Evolutionary conservation across 1,284 basidiomycete genomes (phyloP).

Genomic region (Inonotus hispidus): DNA sequence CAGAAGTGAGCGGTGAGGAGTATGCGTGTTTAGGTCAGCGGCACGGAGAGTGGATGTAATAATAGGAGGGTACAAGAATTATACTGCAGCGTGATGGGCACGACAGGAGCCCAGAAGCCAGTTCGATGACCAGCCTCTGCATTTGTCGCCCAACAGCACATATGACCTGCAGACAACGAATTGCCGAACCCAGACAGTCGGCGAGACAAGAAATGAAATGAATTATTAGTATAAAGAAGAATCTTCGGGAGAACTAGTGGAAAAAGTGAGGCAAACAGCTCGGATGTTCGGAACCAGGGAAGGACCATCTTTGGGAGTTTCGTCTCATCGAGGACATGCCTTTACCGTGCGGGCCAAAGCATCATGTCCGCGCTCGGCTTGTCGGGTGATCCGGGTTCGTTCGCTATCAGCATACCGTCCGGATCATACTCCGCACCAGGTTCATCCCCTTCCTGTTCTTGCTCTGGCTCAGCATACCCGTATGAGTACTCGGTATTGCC

Average conservation of each 20-base stretch:
- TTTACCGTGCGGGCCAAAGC: slow-evolving; percentile 22
- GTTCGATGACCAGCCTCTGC: neutral
- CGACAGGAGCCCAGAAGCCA: neutral
- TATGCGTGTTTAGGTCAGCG: neutral
- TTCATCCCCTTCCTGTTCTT: slow-evolving; percentile 13
- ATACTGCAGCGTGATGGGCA: neutral
- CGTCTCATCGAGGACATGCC: neutral
- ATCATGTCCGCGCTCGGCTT: slow-evolving; percentile 24
- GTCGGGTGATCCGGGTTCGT: slow-evolving; percentile 26
- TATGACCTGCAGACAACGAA: neutral
- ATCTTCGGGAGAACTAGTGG: neutral
- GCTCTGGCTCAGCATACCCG: slow-evolving; percentile 10
- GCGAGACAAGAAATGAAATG: neutral
- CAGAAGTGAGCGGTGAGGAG: neutral
- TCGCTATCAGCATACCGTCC: slow-evolving; percentile 25
- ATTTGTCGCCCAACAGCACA: neutral
- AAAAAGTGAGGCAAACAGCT: neutral
- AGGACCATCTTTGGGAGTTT: neutral
- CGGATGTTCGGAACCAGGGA: neutral
- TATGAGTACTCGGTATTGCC: slow-evolving; percentile 12
- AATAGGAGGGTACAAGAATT: neutral
- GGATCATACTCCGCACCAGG: slow-evolving; percentile 22
- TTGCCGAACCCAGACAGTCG: neutral
- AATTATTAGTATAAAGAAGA: neutral
- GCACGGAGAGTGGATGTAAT: neutral